These are phyloP conservation scores for Catharanthus roseus DNA, from an alignment of 257 asterid genomes.

Conservation along the genomic window DNA sequence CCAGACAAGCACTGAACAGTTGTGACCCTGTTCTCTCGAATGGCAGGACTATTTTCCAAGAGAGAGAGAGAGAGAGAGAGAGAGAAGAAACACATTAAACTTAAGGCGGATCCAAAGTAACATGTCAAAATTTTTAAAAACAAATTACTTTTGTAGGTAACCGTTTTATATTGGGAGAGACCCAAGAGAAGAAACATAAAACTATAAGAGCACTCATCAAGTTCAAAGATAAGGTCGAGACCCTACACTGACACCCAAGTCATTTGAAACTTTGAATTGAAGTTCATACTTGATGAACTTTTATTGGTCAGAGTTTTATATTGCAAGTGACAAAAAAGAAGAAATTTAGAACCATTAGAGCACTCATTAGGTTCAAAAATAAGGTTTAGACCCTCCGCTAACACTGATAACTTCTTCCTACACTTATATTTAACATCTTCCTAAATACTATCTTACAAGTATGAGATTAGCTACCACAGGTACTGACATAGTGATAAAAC, in stretches of 20 bases:
- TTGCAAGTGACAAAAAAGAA: background rate
- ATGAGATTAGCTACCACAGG: too few species aligned
- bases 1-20: constrained; percentile 99
- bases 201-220: constrained; percentile 1
- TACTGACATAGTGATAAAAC: too few species aligned
- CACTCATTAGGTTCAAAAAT: constrained; percentile 3
- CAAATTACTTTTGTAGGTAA: background rate
- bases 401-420: too few species aligned
- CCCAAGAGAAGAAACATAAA: background rate
- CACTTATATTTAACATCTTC: too few species aligned
- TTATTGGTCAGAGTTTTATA: background rate
- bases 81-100: background rate
- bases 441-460: too few species aligned
- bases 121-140: background rate
- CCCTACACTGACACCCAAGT: too few species aligned
- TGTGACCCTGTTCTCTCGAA: constrained; percentile 84
- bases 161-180: background rate
- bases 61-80: constrained; percentile 19
- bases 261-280: too few species aligned
- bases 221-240: background rate
- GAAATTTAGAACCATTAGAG: background rate
- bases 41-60: constrained; percentile 62
- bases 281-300: too few species aligned
- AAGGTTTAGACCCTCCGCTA: background rate
- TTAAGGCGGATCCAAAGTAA: background rate